These are phyloP conservation scores for Poa annua DNA, from an alignment of 176 grass and related monocot species.

Conservation along the genomic window DNA sequence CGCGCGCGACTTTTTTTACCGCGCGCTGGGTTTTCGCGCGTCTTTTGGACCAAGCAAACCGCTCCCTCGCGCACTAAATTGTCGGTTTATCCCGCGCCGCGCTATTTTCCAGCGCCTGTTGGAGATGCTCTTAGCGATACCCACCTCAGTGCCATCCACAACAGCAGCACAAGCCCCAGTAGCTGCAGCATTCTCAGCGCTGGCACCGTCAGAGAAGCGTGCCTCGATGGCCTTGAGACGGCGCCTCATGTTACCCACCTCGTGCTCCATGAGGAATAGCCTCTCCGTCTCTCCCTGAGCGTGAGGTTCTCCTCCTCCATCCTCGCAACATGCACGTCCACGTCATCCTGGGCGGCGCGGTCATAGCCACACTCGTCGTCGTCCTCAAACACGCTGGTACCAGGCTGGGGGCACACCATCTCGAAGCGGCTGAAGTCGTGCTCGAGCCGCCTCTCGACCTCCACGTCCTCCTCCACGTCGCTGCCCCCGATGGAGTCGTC, in stretches of 20 bases:
- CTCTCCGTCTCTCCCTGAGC: constrained; percentile 86
- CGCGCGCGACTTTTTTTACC: too few relatives aligned
- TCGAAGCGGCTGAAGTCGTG: constrained; percentile 95
- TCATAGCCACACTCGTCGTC: constrained; percentile 54
- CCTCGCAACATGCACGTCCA: constrained; percentile 56
- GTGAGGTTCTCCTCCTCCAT: constrained; percentile 92
- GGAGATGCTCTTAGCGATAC: too few relatives aligned
- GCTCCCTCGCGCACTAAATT: too few relatives aligned
- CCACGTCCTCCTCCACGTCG: constrained; percentile 80
- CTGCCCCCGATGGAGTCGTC: constrained; percentile 70
- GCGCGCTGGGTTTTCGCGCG: too few relatives aligned
- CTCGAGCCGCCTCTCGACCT: constrained; percentile 86
- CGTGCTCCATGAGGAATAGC: constrained; percentile 86
- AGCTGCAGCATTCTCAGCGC: constrained; percentile 38
- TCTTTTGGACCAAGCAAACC: too few relatives aligned
- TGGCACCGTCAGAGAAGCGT: neutral
- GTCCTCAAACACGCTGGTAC: constrained; percentile 1
- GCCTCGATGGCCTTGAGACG: constrained; percentile 56
- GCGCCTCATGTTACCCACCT: constrained; percentile 74
- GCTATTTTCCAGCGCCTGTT: too few relatives aligned
- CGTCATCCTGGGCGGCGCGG: neutral
- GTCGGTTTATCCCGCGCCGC: too few relatives aligned
- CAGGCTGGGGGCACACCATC: constrained; percentile 73
- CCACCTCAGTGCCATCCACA: constrained; percentile 40
- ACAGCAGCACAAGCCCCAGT: too few relatives aligned